These are phyloP conservation scores for Termitomyces titanicus DNA, from an alignment of 768 basidiomycete genomes.

Conservation along the genomic window DNA sequence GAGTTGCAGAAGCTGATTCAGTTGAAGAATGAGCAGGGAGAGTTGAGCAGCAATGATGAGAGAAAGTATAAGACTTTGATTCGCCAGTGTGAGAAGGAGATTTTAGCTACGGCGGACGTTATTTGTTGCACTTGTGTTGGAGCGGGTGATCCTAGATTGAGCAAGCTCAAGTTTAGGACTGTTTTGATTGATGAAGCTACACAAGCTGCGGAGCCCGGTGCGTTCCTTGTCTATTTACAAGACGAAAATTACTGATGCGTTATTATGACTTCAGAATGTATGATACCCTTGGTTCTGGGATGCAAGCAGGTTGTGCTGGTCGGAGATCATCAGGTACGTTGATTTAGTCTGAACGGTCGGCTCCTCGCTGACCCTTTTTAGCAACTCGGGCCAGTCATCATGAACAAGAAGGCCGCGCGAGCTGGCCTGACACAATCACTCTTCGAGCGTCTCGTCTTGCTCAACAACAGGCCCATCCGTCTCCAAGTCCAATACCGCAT, in stretches of 20 bases:
- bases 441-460: constrained; percentile 94
- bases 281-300: constrained; percentile 97
- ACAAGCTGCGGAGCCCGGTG: constrained; percentile 95
- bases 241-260: constrained; percentile 4
- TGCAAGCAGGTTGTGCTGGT: constrained; percentile 99
- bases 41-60: constrained; percentile 94
- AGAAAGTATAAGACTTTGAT: constrained; percentile 97
- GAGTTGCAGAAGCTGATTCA: constrained; percentile 98
- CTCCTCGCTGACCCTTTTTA: constrained; percentile 22
- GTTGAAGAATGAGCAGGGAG: constrained; percentile 96
- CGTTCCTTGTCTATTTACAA: constrained; percentile 17
- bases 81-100: constrained; percentile 96
- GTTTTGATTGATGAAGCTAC: constrained; percentile 99
- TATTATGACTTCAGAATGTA: constrained; percentile 68
- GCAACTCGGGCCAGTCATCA: constrained; percentile 98
- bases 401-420: constrained; percentile 99
- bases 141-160: constrained; percentile 92
- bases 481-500: constrained; percentile 99
- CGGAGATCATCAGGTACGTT: constrained; percentile 76
- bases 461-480: constrained; percentile 95
- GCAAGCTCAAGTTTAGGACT: constrained; percentile 97
- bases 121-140: constrained; percentile 99
- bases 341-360: not conserved
- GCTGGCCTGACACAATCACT: constrained; percentile 97
- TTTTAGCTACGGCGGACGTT: constrained; percentile 90